A percentile compares a stretch with the other conserved stretches of the same genome.
Evolutionary conservation across 2,329 filamentous ascomycete genomes (phyloP).

Genomic region (Talaromyces pinophilus): DNA sequence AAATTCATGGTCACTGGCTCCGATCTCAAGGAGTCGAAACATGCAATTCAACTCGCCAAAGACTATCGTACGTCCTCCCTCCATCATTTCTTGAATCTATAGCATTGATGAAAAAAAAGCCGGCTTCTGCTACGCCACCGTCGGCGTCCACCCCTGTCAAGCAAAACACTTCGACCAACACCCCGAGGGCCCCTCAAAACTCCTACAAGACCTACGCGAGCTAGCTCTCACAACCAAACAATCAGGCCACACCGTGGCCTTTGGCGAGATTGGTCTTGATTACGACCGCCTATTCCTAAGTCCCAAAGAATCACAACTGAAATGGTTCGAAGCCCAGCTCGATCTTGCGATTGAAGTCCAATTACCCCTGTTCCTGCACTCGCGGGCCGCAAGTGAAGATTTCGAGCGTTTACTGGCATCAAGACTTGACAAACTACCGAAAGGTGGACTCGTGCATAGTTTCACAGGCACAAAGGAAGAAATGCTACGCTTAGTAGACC

Average conservation of each 20-base stretch:
- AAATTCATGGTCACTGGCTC: conserved; percentile 96
- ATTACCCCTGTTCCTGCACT: conserved; percentile 89
- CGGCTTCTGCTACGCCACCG: conserved; percentile 80
- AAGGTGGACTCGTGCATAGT: conserved; percentile 83
- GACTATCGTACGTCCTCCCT: conserved; percentile 66
- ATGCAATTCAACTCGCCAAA: conserved; percentile 72
- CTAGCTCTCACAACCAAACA: conserved; percentile 64
- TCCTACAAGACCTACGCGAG: conserved; percentile 60
- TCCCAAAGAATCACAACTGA: conserved; percentile 74
- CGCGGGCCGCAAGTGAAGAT: conserved; percentile 79
- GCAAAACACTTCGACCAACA: conserved; percentile 73
- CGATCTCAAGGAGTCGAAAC: conserved; percentile 73
- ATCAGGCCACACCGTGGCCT: conserved; percentile 68
- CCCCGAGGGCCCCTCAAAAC: conserved; percentile 45
- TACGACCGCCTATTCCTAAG: conserved; percentile 89
- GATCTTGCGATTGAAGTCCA: conserved; percentile 74
- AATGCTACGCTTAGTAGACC: conserved; percentile 74
- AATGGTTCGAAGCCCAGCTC: conserved; percentile 82
- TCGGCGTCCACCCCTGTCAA: conserved; percentile 91
- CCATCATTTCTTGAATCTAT: not conserved
- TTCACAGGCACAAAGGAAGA: conserved; percentile 89
- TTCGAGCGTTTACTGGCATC: conserved; percentile 72
- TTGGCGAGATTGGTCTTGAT: conserved; percentile 94
- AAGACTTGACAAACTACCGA: conserved; percentile 66
- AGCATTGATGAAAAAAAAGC: conserved; percentile 50